A percentile compares a stretch with the other conserved stretches of the same genome.
Evolutionary conservation across 2,329 filamentous ascomycete genomes (phyloP).

Genomic region (Bertia moriformis): DNA sequence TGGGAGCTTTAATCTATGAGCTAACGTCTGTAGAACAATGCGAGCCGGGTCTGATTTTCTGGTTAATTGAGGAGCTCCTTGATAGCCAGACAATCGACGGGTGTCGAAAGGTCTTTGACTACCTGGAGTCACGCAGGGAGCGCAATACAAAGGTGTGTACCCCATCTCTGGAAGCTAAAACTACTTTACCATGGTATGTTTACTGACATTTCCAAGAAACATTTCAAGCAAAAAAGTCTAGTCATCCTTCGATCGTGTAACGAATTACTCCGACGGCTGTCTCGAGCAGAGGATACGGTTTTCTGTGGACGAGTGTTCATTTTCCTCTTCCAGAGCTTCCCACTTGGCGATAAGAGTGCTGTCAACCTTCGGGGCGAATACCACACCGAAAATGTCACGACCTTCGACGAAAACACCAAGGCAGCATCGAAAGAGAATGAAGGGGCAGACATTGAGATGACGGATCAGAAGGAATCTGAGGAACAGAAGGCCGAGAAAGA

Average conservation of each 20-base stretch:
- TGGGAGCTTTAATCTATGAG: background rate
- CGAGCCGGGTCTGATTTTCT: conserved; percentile 72
- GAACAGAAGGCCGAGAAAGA: background rate
- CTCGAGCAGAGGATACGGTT: conserved; percentile 89
- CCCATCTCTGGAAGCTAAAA: background rate
- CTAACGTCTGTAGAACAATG: conserved; percentile 28
- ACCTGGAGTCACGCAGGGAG: conserved; percentile 82
- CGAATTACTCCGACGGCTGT: conserved; percentile 80
- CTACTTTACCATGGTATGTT: background rate
- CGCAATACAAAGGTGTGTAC: conserved; percentile 50
- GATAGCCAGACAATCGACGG: conserved; percentile 91
- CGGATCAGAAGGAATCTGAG: conserved; percentile 43
- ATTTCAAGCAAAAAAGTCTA: conserved; percentile 71
- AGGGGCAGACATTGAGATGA: conserved; percentile 14
- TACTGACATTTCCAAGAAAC: conserved; percentile 19
- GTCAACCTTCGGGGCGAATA: conserved; percentile 94
- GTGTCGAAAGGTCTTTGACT: conserved; percentile 85
- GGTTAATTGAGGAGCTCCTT: conserved; percentile 83
- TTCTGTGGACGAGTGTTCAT: conserved; percentile 98
- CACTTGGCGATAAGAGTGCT: conserved; percentile 88
- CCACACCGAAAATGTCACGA: conserved; percentile 85
- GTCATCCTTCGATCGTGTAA: conserved; percentile 91
- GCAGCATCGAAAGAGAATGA: conserved; percentile 9
- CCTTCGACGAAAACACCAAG: conserved; percentile 48
- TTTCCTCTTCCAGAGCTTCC: conserved; percentile 96